phyloP scores from a whole-genome alignment of 2,329 filamentous ascomycete genomes.

The Hypoxylon sp. region DNA sequence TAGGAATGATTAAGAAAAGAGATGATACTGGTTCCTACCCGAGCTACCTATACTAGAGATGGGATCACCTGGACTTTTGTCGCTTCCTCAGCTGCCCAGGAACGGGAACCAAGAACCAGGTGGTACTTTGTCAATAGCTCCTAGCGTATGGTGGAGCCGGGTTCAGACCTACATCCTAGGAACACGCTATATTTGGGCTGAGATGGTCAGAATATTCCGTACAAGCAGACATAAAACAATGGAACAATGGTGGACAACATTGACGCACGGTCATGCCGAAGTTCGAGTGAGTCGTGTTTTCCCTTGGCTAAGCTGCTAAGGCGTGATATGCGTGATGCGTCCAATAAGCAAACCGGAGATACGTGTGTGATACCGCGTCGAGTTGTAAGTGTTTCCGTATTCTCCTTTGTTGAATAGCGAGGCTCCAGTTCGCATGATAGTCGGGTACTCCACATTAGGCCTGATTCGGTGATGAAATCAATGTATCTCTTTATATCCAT shows the following conservation, averaged over 20 bases:
- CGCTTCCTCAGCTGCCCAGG: constrained; percentile 7
- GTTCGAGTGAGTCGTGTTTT: not conserved
- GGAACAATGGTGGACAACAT: too few relatives aligned
- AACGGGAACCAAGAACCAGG: constrained; percentile 19
- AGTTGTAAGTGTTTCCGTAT: not conserved
- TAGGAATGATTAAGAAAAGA: constrained; percentile 8
- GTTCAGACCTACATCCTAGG: constrained; percentile 8
- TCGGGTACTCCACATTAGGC: too few relatives aligned
- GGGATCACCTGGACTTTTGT: constrained; percentile 34
- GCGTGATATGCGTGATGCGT: not conserved
- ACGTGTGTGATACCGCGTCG: not conserved
- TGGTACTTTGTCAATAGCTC: constrained; percentile 30
- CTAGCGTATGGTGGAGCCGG: constrained; percentile 4
- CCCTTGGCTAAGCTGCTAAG: not conserved
- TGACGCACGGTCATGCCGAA: not conserved
- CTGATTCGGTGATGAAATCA: not conserved
- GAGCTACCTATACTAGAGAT: not conserved
- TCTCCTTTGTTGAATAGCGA: not conserved
- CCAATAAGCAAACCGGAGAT: not conserved
- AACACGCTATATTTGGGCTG: too few relatives aligned
- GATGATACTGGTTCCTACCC: too few relatives aligned
- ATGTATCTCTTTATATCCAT: not conserved
- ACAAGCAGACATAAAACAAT: too few relatives aligned
- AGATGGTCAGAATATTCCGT: too few relatives aligned
- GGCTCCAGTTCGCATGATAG: not conserved